Evolutionary conservation across 176 grass and related monocot species (phyloP).

Genomic region (Olyra latifolia): DNA sequence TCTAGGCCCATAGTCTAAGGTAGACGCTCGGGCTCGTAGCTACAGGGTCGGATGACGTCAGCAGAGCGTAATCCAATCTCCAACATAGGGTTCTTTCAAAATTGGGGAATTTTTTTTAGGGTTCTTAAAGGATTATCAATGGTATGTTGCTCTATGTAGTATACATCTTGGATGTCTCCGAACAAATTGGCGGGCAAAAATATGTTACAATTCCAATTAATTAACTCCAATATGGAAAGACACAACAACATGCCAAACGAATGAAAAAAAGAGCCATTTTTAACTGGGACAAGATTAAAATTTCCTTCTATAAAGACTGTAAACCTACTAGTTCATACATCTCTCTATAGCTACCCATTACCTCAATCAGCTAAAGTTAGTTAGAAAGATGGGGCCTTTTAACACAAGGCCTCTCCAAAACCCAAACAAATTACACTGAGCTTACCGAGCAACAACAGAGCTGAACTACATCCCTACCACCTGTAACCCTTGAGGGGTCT

Average conservation of each 20-base stretch:
- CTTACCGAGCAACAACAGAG: not conserved
- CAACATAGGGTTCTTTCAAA: too few relatives aligned
- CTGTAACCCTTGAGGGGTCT: not conserved
- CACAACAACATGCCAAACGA: not conserved
- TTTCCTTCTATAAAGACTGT: not conserved
- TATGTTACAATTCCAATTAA: not conserved
- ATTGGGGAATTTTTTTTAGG: too few relatives aligned
- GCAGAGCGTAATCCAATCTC: too few relatives aligned
- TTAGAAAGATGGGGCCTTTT: conserved; percentile 33
- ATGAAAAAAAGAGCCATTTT: not conserved
- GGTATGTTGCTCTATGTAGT: too few relatives aligned
- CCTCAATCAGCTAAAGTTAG: conserved; percentile 36
- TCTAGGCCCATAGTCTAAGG: too few relatives aligned
- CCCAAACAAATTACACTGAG: conserved; percentile 12
- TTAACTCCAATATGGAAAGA: not conserved
- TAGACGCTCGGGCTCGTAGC: too few relatives aligned
- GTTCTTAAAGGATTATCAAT: too few relatives aligned
- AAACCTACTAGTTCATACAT: too few relatives aligned
- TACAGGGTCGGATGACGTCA: too few relatives aligned
- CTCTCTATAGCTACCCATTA: conserved; percentile 16
- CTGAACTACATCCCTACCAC: not conserved
- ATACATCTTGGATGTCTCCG: too few relatives aligned
- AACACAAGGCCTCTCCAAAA: too few relatives aligned
- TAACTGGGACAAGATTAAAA: not conserved
- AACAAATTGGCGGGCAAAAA: too few relatives aligned